phyloP scores from a whole-genome alignment of 805 yeast genomes.

The Cephaloascus fragrans region DNA sequence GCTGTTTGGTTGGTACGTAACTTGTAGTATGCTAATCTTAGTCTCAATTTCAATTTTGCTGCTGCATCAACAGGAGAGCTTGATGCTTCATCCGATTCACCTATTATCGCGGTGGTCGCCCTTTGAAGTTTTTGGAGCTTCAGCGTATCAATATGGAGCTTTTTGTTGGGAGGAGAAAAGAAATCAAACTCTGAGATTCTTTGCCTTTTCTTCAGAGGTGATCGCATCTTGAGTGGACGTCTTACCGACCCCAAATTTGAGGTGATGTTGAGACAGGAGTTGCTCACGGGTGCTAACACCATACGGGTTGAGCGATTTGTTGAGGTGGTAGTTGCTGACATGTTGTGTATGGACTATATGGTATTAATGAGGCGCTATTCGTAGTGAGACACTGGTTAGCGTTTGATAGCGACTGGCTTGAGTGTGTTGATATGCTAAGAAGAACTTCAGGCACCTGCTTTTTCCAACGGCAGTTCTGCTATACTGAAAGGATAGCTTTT shows the following conservation, averaged over 20 bases:
- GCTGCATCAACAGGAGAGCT: constrained; percentile 10
- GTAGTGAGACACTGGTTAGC: neutral
- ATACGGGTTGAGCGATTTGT: neutral
- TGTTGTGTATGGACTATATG: neutral
- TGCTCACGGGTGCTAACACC: neutral
- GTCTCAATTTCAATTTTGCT: constrained; percentile 32
- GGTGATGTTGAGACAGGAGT: constrained; percentile 1
- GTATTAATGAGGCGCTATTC: neutral
- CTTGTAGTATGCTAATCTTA: constrained; percentile 44
- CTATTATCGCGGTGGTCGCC: neutral
- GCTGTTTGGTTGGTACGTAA: constrained; percentile 36
- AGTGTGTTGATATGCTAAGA: neutral
- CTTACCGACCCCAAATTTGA: constrained; percentile 2
- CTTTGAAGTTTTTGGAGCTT: neutral
- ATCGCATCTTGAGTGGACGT: constrained; percentile 8
- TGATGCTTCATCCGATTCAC: neutral
- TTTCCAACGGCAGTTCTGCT: constrained; percentile 2
- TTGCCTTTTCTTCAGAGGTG: constrained; percentile 6
- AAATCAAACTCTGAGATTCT: neutral
- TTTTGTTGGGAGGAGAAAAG: neutral
- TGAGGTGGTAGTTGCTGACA: neutral
- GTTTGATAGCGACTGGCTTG: too few species aligned
- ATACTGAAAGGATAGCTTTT: neutral
- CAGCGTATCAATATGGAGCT: neutral
- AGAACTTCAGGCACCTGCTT: neutral